Evolutionary conservation across 176 grass and related monocot genomes (phyloP), one percentile per base, ranked within the genome.

Genomic region (Avena sativa): DNA sequence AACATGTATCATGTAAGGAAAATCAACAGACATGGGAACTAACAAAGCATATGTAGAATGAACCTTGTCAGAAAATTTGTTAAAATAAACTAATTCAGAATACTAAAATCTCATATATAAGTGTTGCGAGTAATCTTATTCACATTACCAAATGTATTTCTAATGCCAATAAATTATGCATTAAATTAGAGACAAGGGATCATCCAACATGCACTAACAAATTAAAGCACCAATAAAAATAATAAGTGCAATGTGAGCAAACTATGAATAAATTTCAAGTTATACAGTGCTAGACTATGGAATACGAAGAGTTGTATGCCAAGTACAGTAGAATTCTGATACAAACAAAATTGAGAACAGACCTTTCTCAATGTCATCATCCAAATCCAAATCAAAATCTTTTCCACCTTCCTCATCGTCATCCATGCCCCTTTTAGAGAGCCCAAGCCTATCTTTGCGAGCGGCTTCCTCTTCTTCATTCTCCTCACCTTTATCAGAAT

Each of bases 311-410:
- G 74, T 17, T 68, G 51, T 26, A 65, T 40, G 32, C 28, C 68
- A 74, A 40, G 57, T 81, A 40, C 23, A 32, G 3, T 74, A 78
- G 66, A 59, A 49, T 58, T 80, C 3, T 55, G 77, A 23, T 76
- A 28, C 3, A 4, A 57, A 10, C 26, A 76, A 78, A 86, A 50
- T 26, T 71, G 25, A 55, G 34, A 20, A 60, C 83, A 43, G 38
- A 98, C 97, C 97, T 91, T 98, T 98, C 73, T 98, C 97, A 34
- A 98, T 94, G 44, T 98, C 97, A 89, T 98, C 97, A 86, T 98
- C 97, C 79, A 98, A 88, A 92, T 98, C 97, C 17, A 98, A 87
- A 57, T 98, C 97, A 20, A 84, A 76, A 69, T 90, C 91, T 85
- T 91, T 92, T 78, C 90, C 93, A 82, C 90, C 97, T 85, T 93